A percentile compares a stretch with the other conserved stretches of the same genome.
phyloP scores from a whole-genome alignment of 352 stramenopile genomes.

The Phytopythium aichiense region DNA sequence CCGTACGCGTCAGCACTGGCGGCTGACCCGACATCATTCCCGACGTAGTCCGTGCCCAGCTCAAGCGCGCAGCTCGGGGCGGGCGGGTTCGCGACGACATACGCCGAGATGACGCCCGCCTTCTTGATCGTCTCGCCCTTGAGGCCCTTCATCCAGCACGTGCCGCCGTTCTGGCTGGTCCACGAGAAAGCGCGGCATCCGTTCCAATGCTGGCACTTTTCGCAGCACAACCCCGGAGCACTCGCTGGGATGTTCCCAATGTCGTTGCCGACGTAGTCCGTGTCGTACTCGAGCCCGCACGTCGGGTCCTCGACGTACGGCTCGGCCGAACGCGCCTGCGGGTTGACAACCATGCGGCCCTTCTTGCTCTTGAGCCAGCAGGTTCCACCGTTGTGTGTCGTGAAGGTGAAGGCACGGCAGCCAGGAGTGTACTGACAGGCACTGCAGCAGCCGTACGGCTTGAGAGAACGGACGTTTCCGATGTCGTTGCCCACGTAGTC shows the following conservation, averaged over 20 bases:
- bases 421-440: constrained; percentile 12
- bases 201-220: constrained; percentile 9
- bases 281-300: constrained; percentile 16
- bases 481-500: constrained; percentile 31
- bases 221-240: constrained; percentile 16
- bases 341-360: constrained; percentile 18
- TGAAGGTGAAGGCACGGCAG: constrained; percentile 41
- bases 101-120: constrained; percentile 5
- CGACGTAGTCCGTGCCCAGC: constrained; percentile 17
- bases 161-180: constrained; percentile 15
- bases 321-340: constrained; percentile 18
- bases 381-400: constrained; percentile 12
- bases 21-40: constrained; percentile 25
- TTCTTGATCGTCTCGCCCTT: constrained; percentile 25
- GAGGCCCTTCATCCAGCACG: constrained; percentile 26
- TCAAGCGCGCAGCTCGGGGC: constrained; percentile 26
- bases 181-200: constrained; percentile 38
- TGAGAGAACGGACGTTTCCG: too few relatives aligned
- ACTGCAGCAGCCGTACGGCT: constrained; percentile 11
- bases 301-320: constrained; percentile 12
- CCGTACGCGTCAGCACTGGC: constrained; percentile 7
- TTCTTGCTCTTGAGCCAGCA: constrained; percentile 32
- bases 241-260: constrained; percentile 15
- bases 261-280: constrained; percentile 25
- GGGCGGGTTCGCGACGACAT: constrained; percentile 13